These are phyloP conservation scores for Collariella sp. DNA, from an alignment of 495 filamentous ascomycete species.

Conservation along the genomic window DNA sequence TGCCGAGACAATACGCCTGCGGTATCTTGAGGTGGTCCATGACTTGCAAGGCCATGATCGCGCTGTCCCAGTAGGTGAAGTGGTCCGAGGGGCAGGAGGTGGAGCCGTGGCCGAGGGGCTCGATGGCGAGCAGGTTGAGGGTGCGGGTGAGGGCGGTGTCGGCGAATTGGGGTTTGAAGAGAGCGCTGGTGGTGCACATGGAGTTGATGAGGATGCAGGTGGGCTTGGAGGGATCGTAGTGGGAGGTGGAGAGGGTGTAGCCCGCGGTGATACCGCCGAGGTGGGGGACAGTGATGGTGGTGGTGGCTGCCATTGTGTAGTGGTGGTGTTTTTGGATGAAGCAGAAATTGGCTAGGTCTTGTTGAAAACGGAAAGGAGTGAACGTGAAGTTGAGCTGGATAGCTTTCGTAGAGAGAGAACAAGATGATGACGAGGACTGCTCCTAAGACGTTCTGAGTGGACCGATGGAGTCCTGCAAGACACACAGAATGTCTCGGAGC, in stretches of 20 bases:
- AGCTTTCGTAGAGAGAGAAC: too few species aligned
- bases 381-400: too few species aligned
- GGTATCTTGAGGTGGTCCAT: slow-evolving; percentile 45
- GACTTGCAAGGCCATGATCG: slow-evolving; percentile 40
- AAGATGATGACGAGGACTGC: too few species aligned
- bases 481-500: too few species aligned
- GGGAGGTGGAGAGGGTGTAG: slow-evolving; percentile 38
- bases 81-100: slow-evolving; percentile 36
- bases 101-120: slow-evolving; percentile 48
- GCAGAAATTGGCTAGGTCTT: too few species aligned
- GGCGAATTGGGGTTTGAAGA: slow-evolving; percentile 45
- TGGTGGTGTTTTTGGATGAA: too few species aligned
- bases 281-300: slow-evolving; percentile 44
- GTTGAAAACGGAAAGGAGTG: too few species aligned
- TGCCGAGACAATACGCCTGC: slow-evolving; percentile 51
- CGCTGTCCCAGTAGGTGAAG: slow-evolving; percentile 50
- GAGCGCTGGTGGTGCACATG: slow-evolving; percentile 48
- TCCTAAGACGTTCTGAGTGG: too few species aligned
- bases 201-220: slow-evolving; percentile 51
- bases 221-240: slow-evolving; percentile 46
- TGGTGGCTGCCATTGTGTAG: slow-evolving; percentile 20
- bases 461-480: too few species aligned
- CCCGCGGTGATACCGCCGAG: slow-evolving; percentile 48
- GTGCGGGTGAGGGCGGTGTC: slow-evolving; percentile 36
- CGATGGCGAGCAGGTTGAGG: slow-evolving; percentile 47